A percentile compares a stretch with the other conserved stretches of the same genome.
phyloP scores from a whole-genome alignment of 768 basidiomycete genomes.

The Trametes maxima region DNA sequence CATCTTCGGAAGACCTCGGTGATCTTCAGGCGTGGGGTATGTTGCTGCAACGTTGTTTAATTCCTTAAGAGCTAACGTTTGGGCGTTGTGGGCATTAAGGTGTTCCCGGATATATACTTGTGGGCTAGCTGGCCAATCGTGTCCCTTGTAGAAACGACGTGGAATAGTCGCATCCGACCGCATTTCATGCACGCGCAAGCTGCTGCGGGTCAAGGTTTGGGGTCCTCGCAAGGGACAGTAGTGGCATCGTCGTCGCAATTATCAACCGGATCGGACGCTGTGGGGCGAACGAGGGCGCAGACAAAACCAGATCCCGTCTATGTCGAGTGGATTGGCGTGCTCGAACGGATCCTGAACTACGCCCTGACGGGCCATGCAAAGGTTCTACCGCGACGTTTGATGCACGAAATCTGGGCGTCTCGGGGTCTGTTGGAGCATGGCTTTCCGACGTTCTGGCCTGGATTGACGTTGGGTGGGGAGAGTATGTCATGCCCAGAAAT shows the following conservation, averaged over 20 bases:
- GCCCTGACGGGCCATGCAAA: background rate
- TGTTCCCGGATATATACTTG: background rate
- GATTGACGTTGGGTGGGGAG: background rate
- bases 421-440: background rate
- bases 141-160: background rate
- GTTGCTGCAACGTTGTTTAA: background rate
- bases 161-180: background rate
- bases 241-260: too few species aligned
- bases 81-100: background rate
- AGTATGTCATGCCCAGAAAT: background rate
- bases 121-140: background rate
- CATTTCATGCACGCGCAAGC: background rate
- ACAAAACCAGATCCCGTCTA: background rate
- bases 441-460: background rate
- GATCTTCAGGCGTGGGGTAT: background rate
- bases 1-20: background rate
- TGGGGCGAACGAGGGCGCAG: too few species aligned
- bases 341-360: slow-evolving; percentile 1
- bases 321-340: background rate
- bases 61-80: too few species aligned
- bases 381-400: background rate
- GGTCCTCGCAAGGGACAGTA: too few species aligned
- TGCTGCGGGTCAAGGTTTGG: too few species aligned
- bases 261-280: too few species aligned
- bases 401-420: background rate